phyloP scores from a whole-genome alignment of 1,284 basidiomycete species.

The Thecaphora frezii region DNA sequence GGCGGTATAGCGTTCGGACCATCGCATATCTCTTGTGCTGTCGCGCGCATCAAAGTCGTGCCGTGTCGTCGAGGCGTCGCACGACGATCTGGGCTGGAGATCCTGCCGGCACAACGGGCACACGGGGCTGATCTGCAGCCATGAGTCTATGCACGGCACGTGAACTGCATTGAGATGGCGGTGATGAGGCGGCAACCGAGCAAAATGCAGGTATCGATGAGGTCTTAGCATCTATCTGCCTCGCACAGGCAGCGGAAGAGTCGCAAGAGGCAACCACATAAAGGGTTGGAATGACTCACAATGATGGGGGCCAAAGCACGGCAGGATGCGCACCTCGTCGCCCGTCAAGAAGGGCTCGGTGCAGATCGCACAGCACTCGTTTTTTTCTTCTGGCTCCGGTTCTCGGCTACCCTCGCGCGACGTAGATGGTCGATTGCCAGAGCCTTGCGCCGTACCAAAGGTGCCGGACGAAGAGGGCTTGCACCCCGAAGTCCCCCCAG shows the following conservation, averaged over 20 bases:
- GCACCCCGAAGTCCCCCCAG: too few species aligned
- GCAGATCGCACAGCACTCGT: neutral
- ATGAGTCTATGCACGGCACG: slow-evolving; percentile 5
- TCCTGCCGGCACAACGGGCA: slow-evolving; percentile 8
- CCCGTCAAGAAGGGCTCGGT: neutral
- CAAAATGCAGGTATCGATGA: slow-evolving; percentile 9
- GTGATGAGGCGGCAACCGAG: slow-evolving; percentile 17
- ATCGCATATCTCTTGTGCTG: too few species aligned
- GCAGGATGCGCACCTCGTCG: neutral
- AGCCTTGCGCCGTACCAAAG: too few species aligned
- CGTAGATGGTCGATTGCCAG: too few species aligned
- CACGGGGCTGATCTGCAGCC: neutral
- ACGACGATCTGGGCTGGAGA: neutral
- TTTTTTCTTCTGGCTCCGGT: neutral
- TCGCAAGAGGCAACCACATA: neutral
- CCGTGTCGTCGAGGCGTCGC: too few species aligned
- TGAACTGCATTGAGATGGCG: slow-evolving; percentile 8
- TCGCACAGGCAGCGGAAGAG: slow-evolving; percentile 2
- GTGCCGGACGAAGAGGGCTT: too few species aligned
- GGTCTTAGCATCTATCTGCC: too few species aligned
- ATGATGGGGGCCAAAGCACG: neutral
- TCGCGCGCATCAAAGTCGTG: too few species aligned
- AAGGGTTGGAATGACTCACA: neutral
- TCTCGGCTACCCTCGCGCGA: too few species aligned
- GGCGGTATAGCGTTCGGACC: too few species aligned